A percentile compares a stretch with the other conserved stretches of the same genome.
phyloP scores from a whole-genome alignment of 164 flowering plant genomes.

The Tinospora cordifolia region DNA sequence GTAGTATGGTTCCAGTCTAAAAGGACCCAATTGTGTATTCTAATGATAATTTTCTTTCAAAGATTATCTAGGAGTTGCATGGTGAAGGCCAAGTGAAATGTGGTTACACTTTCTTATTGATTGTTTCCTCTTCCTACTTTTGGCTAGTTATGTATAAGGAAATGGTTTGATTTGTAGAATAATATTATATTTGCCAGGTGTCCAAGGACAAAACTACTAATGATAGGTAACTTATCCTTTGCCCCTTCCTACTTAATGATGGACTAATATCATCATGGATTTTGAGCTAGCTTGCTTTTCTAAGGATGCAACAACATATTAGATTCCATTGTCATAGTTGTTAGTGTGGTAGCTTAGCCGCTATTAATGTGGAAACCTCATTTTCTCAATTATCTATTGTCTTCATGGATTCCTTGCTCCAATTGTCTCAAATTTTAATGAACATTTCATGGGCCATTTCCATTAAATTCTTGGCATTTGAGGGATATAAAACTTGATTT shows the following conservation, averaged over 20 bases:
- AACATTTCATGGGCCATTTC: neutral
- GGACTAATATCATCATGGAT: neutral
- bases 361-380: neutral
- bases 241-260: neutral
- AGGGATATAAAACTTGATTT: neutral
- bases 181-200: too few species aligned
- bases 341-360: neutral
- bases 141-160: too few species aligned
- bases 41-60: too few species aligned
- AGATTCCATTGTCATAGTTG: neutral
- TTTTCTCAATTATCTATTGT: neutral
- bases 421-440: neutral
- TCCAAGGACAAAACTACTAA: too few species aligned
- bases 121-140: too few species aligned
- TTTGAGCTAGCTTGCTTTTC: neutral
- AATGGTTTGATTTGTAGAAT: too few species aligned
- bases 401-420: neutral
- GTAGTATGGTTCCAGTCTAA: too few species aligned
- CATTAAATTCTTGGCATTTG: neutral
- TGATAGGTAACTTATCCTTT: too few species aligned
- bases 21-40: too few species aligned
- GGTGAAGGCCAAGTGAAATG: too few species aligned
- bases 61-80: too few species aligned
- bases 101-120: too few species aligned
- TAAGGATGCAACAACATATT: neutral